Base-by-base conservation (phyloP, 2,329 filamentous ascomycete species). In the Gyromitra esculenta region DNA sequence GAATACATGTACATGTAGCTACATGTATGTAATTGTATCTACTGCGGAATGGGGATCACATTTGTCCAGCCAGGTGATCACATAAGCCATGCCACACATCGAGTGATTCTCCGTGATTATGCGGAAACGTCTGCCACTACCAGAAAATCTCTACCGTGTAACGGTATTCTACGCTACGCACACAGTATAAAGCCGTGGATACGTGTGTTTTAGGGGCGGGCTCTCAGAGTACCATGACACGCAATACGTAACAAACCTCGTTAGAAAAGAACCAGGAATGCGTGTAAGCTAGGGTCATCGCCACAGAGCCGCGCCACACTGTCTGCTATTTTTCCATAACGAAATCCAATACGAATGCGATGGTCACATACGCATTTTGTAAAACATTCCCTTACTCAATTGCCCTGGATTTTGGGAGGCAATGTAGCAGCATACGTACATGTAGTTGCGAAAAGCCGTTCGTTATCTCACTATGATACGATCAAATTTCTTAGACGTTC, bases 391-490 rank as follows among this genome's bases (percentile, higher is more conserved):
- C 52, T 52, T 31, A 56, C 52, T 5, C 52, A 56, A 52, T 9
- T 52, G 18, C 8, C 8, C 18, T 11, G n/a, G 18, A 52, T 18
- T 18, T 18, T n/a, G 25, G 3, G 25, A 31, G 48, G 48, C 7
- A 54, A 54, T 13, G 39, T 9, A 54, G 18, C 45, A n/a, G 41
- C 21, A 13, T n/a, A 13, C 4, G 43, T 65, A 52, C 56, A 11
- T n/a, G n/a, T 39, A 25, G 35, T 54, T 45, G 37, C 21, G 41
- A 52, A 54, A 69, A 56, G 39, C 59, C 50, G 52, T 18, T 48
- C 65, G 65, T 59, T 25, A 31, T 57, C 43, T 45, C 8, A 41
- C 41, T 18, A 52, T 69, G 66, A 50, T 60, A 52, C 57, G 56
- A 60, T 48, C 25, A 13, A 15, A 52, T 54, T 62, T 54, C 37